phyloP scores from a whole-genome alignment of 1,139 yeast genomes.

The Barnettozyma hawaiiensis region DNA sequence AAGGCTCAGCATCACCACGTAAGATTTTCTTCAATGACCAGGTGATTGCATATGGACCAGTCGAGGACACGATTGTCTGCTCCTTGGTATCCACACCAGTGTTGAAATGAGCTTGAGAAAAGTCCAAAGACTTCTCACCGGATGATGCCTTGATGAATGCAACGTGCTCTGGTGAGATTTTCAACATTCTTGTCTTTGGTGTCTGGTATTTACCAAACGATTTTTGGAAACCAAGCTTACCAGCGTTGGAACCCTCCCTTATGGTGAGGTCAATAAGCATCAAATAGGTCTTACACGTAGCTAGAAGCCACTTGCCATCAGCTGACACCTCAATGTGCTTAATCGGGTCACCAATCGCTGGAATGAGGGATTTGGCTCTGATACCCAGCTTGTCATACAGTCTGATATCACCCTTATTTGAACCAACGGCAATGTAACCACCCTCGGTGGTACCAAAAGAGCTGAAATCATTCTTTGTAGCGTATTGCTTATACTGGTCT shows the following conservation, averaged over 20 bases:
- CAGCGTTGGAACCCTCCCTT: conserved; percentile 53
- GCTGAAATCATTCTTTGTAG: conserved; percentile 50
- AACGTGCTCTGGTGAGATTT: conserved; percentile 66
- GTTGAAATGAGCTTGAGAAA: conserved; percentile 75
- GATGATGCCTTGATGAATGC: conserved; percentile 55
- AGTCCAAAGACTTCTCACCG: conserved; percentile 46
- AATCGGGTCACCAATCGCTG: conserved; percentile 75
- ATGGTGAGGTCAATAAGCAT: conserved; percentile 62
- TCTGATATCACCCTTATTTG: conserved; percentile 68
- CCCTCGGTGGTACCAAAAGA: conserved; percentile 65
- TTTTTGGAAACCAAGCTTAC: conserved; percentile 57
- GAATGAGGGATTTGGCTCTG: conserved; percentile 70
- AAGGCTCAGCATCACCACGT: conserved; percentile 49
- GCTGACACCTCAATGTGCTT: conserved; percentile 64
- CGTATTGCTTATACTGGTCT: conserved; percentile 46
- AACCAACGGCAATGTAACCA: conserved; percentile 74
- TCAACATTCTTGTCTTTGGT: conserved; percentile 65
- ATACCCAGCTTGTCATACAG: conserved; percentile 66
- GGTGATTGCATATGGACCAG: conserved; percentile 75
- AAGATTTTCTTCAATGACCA: conserved; percentile 70
- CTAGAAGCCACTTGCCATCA: conserved; percentile 78
- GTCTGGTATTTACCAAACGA: conserved; percentile 60
- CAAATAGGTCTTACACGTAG: conserved; percentile 68
- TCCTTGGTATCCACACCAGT: conserved; percentile 59
- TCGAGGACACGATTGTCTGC: conserved; percentile 66